These are phyloP conservation scores for Pseudocercospora crystallina DNA, from an alignment of 2,329 filamentous ascomycete genomes.

Conservation along the genomic window DNA sequence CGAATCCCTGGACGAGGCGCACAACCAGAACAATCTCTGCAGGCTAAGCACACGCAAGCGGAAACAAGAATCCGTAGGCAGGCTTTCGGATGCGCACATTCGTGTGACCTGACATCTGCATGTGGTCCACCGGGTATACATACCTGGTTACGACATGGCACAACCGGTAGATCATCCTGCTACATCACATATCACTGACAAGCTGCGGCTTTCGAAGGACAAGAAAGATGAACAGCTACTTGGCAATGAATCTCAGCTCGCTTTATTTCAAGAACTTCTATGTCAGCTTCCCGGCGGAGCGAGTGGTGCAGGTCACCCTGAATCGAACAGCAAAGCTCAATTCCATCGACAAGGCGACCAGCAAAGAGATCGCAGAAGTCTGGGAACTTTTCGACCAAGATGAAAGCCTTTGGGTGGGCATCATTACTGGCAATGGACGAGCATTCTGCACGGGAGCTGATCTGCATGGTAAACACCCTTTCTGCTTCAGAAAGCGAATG, in stretches of 20 bases:
- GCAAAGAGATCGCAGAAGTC: slow-evolving; percentile 31
- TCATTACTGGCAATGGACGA: slow-evolving; percentile 35
- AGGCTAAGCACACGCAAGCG: too few relatives aligned
- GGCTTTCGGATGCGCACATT: too few relatives aligned
- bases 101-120: too few relatives aligned
- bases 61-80: too few relatives aligned
- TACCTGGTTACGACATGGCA: too few relatives aligned
- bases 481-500: neutral
- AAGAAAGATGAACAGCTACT: too few relatives aligned
- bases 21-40: too few relatives aligned
- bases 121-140: too few relatives aligned
- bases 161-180: too few relatives aligned
- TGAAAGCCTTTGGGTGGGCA: slow-evolving; percentile 27
- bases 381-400: slow-evolving; percentile 35
- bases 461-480: slow-evolving; percentile 29
- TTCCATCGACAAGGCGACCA: slow-evolving; percentile 33
- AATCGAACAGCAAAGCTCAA: slow-evolving; percentile 36
- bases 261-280: neutral
- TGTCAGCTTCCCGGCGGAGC: slow-evolving; percentile 1
- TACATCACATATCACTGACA: too few relatives aligned
- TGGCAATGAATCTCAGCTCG: neutral
- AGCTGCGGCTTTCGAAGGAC: too few relatives aligned
- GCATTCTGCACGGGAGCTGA: slow-evolving; percentile 40
- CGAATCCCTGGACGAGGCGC: too few relatives aligned
- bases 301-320: slow-evolving; percentile 5